phyloP scores from a whole-genome alignment of 2,329 filamentous ascomycete species.

The Exophiala xenobiotica region DNA sequence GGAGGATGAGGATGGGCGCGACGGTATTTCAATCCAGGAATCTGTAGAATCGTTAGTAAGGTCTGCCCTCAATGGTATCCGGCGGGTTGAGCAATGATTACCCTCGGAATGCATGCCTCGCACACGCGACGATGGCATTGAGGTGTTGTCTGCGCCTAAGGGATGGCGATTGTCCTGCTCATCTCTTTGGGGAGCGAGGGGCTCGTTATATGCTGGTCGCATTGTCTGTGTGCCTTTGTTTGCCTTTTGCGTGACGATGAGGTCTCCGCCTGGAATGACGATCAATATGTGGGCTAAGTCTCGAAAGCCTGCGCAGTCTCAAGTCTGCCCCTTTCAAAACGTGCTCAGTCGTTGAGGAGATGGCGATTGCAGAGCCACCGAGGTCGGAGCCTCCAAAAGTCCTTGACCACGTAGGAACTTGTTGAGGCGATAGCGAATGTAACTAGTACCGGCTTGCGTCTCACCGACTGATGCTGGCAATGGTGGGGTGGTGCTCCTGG shows the following conservation, averaged over 20 bases:
- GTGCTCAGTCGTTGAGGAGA: not conserved
- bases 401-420: not conserved
- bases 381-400: not conserved
- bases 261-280: too few species aligned
- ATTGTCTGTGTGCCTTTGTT: conserved; percentile 18
- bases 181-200: conserved; percentile 18
- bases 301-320: too few species aligned
- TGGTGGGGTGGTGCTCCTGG: not conserved
- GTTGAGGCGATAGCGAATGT: not conserved
- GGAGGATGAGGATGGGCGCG: conserved; percentile 89
- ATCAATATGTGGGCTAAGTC: too few species aligned
- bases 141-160: conserved; percentile 11
- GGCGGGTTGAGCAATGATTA: conserved; percentile 5
- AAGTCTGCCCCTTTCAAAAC: too few species aligned
- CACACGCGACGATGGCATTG: conserved; percentile 13
- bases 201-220: conserved; percentile 26
- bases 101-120: conserved; percentile 30
- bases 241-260: too few species aligned
- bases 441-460: not conserved
- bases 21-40: conserved; percentile 94
- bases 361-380: not conserved
- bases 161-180: conserved; percentile 19
- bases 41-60: conserved; percentile 60
- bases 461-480: conserved; percentile 1
- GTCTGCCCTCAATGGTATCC: conserved; percentile 25